Conservation (phyloP, 495 filamentous ascomycete species). For the Paragyromitra xinjiangensis region DNA sequence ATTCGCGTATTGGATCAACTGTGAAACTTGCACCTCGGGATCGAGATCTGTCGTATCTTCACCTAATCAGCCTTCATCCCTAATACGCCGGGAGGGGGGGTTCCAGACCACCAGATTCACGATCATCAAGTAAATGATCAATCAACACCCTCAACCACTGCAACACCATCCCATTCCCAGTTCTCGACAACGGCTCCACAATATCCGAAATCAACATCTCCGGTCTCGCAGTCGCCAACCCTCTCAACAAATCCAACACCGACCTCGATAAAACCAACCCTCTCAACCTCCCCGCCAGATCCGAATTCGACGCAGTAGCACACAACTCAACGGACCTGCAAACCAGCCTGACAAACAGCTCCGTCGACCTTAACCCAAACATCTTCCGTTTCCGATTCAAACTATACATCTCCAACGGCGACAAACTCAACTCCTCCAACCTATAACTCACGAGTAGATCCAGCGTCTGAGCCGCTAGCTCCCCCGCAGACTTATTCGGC, state of each 20-base stretch:
- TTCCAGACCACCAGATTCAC: slow-evolving; percentile 46
- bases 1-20: slow-evolving; percentile 55
- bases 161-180: slow-evolving; percentile 21
- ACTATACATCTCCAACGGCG: slow-evolving; percentile 49
- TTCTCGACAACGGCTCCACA: slow-evolving; percentile 51
- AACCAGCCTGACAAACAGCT: slow-evolving; percentile 40
- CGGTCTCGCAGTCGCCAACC: slow-evolving; percentile 45
- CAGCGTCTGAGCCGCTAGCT: slow-evolving; percentile 46
- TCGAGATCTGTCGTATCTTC: slow-evolving; percentile 53
- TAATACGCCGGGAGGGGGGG: not conserved
- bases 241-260: slow-evolving; percentile 31
- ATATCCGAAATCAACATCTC: slow-evolving; percentile 44
- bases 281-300: slow-evolving; percentile 34
- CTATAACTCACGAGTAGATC: slow-evolving; percentile 41
- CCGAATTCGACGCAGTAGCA: slow-evolving; percentile 30
- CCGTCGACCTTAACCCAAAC: slow-evolving; percentile 39
- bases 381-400: slow-evolving; percentile 52
- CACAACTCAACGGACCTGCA: slow-evolving; percentile 39
- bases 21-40: slow-evolving; percentile 55
- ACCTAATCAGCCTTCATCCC: slow-evolving; percentile 25
- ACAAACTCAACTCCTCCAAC: slow-evolving; percentile 18
- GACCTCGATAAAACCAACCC: slow-evolving; percentile 35
- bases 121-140: slow-evolving; percentile 54
- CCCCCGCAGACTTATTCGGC: slow-evolving; percentile 24
- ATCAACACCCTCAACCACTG: slow-evolving; percentile 50